A percentile compares a stretch with the other conserved stretches of the same genome.
These are phyloP conservation scores for Panicum hallii DNA, from an alignment of 202 grass and related monocot genomes.

Conservation along the genomic window DNA sequence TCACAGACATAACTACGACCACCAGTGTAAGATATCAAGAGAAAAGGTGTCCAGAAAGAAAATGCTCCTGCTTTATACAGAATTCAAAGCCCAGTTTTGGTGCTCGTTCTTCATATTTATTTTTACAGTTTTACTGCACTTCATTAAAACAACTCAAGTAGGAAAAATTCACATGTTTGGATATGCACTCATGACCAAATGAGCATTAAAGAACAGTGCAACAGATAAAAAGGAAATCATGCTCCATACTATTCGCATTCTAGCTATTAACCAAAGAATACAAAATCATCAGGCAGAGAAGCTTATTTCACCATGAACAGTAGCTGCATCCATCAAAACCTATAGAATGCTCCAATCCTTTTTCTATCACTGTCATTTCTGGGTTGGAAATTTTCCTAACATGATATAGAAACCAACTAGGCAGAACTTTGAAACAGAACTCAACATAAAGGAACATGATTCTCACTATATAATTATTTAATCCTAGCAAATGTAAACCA, in stretches of 20 bases:
- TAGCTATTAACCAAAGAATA: slow-evolving; percentile 12
- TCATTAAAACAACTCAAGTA: not conserved
- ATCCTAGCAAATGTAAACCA: not conserved
- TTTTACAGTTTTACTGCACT: not conserved
- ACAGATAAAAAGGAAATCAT: not conserved
- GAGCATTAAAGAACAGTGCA: not conserved
- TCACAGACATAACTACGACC: not conserved
- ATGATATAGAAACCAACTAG: not conserved
- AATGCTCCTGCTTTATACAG: not conserved
- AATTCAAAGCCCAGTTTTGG: slow-evolving; percentile 4
- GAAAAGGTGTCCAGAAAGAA: not conserved
- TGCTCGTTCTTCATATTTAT: not conserved
- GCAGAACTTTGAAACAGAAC: slow-evolving; percentile 3
- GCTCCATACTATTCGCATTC: not conserved
- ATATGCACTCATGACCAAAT: slow-evolving; percentile 4
- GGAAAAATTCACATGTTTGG: not conserved
- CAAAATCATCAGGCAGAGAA: not conserved
- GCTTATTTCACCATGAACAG: not conserved
- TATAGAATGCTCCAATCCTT: not conserved
- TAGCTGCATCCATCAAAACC: not conserved
- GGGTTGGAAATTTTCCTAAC: slow-evolving; percentile 1
- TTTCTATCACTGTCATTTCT: not conserved
- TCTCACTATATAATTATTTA: not conserved
- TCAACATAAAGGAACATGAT: not conserved
- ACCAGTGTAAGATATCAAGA: not conserved